Evolutionary conservation across 2,329 filamentous ascomycete genomes (phyloP).

Genomic region (Alternaria alternata): DNA sequence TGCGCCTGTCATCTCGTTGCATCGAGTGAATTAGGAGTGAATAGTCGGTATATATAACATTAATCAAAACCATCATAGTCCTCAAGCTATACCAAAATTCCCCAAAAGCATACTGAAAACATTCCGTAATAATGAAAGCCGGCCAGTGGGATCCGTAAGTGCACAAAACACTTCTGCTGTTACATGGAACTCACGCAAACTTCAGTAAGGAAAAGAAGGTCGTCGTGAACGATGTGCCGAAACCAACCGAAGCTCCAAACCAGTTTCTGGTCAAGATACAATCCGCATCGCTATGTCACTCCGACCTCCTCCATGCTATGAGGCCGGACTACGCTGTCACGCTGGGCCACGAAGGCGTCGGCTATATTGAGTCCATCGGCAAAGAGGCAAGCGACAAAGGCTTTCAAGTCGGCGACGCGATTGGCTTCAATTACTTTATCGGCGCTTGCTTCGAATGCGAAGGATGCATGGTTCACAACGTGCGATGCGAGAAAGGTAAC

Average conservation of each 20-base stretch:
- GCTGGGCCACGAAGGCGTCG: slow-evolving; percentile 59
- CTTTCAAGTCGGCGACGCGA: slow-evolving; percentile 54
- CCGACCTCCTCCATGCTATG: slow-evolving; percentile 36
- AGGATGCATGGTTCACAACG: slow-evolving; percentile 57
- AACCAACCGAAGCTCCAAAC: slow-evolving; percentile 29
- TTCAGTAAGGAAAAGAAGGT: slow-evolving; percentile 38
- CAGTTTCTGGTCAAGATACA: slow-evolving; percentile 44
- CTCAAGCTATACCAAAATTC: background rate
- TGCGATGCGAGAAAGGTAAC: slow-evolving; percentile 51
- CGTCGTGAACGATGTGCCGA: slow-evolving; percentile 40
- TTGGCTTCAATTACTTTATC: slow-evolving; percentile 59
- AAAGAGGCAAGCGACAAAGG: slow-evolving; percentile 47
- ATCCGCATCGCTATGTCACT: slow-evolving; percentile 44
- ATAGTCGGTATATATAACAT: background rate
- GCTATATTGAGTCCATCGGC: slow-evolving; percentile 52
- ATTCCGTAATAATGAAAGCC: slow-evolving; percentile 8
- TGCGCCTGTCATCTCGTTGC: background rate
- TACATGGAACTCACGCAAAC: background rate
- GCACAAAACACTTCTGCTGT: too few relatives aligned
- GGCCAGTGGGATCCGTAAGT: slow-evolving; percentile 17
- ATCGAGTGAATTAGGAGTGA: background rate
- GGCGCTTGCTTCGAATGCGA: slow-evolving; percentile 58
- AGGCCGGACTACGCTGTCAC: slow-evolving; percentile 43
- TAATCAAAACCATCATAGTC: background rate
- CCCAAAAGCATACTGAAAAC: background rate